These are phyloP conservation scores for Populus nigra DNA, from an alignment of 345 rosid genomes.

Conservation along the genomic window DNA sequence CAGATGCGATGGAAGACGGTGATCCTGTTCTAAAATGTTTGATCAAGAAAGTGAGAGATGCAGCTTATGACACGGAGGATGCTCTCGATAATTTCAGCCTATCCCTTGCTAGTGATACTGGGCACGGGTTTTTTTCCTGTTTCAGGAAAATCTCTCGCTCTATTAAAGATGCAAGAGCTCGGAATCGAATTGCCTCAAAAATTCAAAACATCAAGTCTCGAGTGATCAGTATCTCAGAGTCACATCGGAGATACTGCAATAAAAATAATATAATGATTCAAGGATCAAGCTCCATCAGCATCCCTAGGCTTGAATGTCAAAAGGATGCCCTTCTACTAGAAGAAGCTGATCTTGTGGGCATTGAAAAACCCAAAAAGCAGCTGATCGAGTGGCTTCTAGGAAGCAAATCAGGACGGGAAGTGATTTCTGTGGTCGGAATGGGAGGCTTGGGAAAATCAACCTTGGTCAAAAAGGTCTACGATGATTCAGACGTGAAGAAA, in stretches of 20 bases:
- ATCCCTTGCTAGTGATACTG: neutral
- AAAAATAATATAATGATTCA: slow-evolving; percentile 14
- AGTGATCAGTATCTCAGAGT: slow-evolving; percentile 9
- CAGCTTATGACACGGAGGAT: slow-evolving; percentile 29
- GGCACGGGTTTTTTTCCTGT: slow-evolving; percentile 2
- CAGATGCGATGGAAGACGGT: slow-evolving; percentile 22
- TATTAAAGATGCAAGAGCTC: slow-evolving; percentile 18
- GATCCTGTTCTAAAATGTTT: slow-evolving; percentile 16
- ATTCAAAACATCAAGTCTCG: slow-evolving; percentile 15
- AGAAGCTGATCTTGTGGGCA: slow-evolving; percentile 22
- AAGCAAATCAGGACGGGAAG: neutral
- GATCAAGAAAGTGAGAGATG: slow-evolving; percentile 29
- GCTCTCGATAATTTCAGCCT: slow-evolving; percentile 32
- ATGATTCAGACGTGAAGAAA: slow-evolving; percentile 18
- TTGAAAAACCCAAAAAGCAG: slow-evolving; percentile 16
- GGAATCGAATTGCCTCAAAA: slow-evolving; percentile 22
- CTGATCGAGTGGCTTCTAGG: slow-evolving; percentile 16
- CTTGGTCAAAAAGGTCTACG: slow-evolving; percentile 12
- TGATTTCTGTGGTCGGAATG: slow-evolving; percentile 16
- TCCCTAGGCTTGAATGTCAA: neutral
- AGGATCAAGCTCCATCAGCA: neutral
- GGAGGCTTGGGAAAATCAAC: slow-evolving; percentile 24
- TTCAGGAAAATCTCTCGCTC: slow-evolving; percentile 1
- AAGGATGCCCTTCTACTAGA: slow-evolving; percentile 33
- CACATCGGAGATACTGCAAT: slow-evolving; percentile 14